Evolutionary conservation across 352 stramenopile species (phyloP), one percentile per base, ranked within the genome.

Genomic region (Phytopythium vexans): DNA sequence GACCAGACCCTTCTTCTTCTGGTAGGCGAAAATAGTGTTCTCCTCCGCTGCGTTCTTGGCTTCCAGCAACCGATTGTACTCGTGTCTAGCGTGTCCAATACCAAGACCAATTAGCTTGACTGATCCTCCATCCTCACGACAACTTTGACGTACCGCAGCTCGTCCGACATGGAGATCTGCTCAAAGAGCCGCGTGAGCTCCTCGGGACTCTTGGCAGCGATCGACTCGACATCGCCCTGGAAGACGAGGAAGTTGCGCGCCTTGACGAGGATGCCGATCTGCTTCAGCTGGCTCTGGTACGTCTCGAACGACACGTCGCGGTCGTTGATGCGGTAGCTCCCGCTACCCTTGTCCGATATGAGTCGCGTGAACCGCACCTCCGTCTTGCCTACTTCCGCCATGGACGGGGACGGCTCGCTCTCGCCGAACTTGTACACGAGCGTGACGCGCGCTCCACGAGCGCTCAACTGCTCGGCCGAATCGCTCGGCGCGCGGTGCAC

Each of bases 221-320:
- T 96, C 31, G 82, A 95, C 70, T 99, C 97, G 27, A 99, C 97
- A 70, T 99, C 97, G 38, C 97, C 97, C 54, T 99, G 97, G 72
- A 99, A 99, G 6, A 99, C 97, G 7, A 99, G 64, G 64, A 99
- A 99, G 72, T 99, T 99, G n/a, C 97, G 81, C 7, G 96, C 96
- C 67, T 99, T 99, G 36, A 99, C 88, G 27, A 99, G 74, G 27
- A 99, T 96, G 4, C 97, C 97, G 62, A 99, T 98, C 33, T 94
- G 78, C 40, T 95, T 90, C 4, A 99, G 81, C 47, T 88, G 82
- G 8, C 73, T 66, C 71, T 99, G 89, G 63, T 99, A 99, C 14
- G 74, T 72, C 9, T 98, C 94, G 39, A 89, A 94, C 6, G 72
- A 80, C 54, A 97, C 77, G 44, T 96, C 86, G 16, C 73, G 61